phyloP scores from a whole-genome alignment of 2,329 filamentous ascomycete species.

The Podosphaera aphanis region DNA sequence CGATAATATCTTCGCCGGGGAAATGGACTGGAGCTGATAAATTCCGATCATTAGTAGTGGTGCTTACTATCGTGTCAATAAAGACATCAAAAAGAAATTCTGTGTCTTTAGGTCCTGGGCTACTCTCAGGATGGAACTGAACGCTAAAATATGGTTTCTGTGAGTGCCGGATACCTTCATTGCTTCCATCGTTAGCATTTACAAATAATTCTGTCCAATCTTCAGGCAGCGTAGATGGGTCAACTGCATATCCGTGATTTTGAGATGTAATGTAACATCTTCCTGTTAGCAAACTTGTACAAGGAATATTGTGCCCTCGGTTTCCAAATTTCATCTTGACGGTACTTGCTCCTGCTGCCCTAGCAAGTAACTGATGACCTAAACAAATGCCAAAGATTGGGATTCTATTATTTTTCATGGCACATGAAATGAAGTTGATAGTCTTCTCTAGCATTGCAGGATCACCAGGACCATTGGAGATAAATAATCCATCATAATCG shows the following conservation, averaged over 20 bases:
- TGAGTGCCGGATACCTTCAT: slow-evolving; percentile 84
- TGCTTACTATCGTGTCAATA: slow-evolving; percentile 58
- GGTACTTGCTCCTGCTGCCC: slow-evolving; percentile 66
- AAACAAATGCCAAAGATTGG: slow-evolving; percentile 93
- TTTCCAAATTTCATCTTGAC: slow-evolving; percentile 99
- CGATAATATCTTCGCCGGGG: slow-evolving; percentile 59
- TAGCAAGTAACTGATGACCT: slow-evolving; percentile 77
- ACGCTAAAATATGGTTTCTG: slow-evolving; percentile 88
- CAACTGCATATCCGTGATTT: slow-evolving; percentile 91
- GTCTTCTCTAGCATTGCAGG: slow-evolving; percentile 65
- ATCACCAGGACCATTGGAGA: slow-evolving; percentile 94
- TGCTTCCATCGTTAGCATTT: slow-evolving; percentile 94
- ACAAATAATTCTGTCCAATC: slow-evolving; percentile 90
- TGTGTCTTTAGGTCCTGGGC: slow-evolving; percentile 80
- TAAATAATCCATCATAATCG: slow-evolving; percentile 87
- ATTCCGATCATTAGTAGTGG: slow-evolving; percentile 39
- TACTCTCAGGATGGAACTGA: slow-evolving; percentile 98
- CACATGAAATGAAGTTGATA: slow-evolving; percentile 53
- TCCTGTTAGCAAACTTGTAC: slow-evolving; percentile 83
- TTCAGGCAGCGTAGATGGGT: slow-evolving; percentile 47
- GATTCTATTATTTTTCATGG: slow-evolving; percentile 54
- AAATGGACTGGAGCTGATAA: slow-evolving; percentile 59
- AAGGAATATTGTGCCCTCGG: slow-evolving; percentile 93
- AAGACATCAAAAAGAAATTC: slow-evolving; percentile 96
- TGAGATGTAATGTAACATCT: slow-evolving; percentile 98